phyloP scores from a whole-genome alignment of 2,329 filamentous ascomycete genomes.

The Peltaster fructicola region DNA sequence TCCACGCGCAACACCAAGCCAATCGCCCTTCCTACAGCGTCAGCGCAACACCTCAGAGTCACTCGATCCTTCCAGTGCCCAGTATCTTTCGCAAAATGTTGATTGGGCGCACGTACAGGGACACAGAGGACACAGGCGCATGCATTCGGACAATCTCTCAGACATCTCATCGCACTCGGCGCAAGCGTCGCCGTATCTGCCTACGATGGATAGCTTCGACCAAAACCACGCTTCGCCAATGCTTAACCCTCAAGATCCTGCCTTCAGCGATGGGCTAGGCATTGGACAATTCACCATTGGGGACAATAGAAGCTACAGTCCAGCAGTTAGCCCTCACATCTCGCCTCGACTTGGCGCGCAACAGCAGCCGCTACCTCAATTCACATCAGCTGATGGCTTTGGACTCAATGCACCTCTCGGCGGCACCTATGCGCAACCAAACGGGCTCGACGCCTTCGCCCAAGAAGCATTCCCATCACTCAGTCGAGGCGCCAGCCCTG shows the following conservation, averaged over 20 bases:
- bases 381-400: constrained; percentile 28
- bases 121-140: constrained; percentile 69
- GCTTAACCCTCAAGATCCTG: constrained; percentile 53
- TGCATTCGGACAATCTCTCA: constrained; percentile 70
- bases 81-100: constrained; percentile 34
- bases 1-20: constrained; percentile 34
- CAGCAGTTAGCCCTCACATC: constrained; percentile 54
- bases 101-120: constrained; percentile 42
- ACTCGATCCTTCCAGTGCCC: constrained; percentile 41
- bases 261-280: constrained; percentile 62
- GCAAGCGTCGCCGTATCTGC: constrained; percentile 66
- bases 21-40: constrained; percentile 35
- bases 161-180: constrained; percentile 63
- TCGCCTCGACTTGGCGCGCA: constrained; percentile 51
- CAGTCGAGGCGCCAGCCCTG: constrained; percentile 17
- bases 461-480: constrained; percentile 33
- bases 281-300: constrained; percentile 69
- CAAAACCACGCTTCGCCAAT: constrained; percentile 63
- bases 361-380: constrained; percentile 31
- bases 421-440: constrained; percentile 29
- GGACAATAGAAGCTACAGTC: constrained; percentile 38
- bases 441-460: constrained; percentile 21
- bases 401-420: no score
- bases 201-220: constrained; percentile 64
- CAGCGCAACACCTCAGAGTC: constrained; percentile 39